Conservation (phyloP, 192 early-diverging fungal species). For the Kickxella alabastrina region DNA sequence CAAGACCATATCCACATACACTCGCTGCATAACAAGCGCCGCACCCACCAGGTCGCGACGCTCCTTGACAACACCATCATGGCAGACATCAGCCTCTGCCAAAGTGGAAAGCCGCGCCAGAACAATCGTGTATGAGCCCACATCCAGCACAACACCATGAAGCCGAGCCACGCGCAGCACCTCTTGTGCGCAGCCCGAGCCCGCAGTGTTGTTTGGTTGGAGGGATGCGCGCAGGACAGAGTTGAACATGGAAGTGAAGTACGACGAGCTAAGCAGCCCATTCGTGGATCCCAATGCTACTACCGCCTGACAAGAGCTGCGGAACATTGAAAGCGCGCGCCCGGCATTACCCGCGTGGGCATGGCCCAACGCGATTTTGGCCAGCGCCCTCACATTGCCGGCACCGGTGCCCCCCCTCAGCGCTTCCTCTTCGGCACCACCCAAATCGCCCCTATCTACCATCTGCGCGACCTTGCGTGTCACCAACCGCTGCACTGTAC, state of each 20-base stretch:
- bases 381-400: constrained; percentile 17
- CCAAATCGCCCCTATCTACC: constrained; percentile 12
- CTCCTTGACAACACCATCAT: constrained; percentile 18
- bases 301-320: constrained; percentile 2
- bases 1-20: constrained; percentile 11
- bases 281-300: neutral
- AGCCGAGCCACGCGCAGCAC: too few relatives aligned
- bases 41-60: neutral
- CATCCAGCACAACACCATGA: too few relatives aligned
- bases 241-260: constrained; percentile 14
- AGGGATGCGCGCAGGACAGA: constrained; percentile 12
- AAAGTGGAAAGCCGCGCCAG: neutral
- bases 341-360: constrained; percentile 5
- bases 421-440: constrained; percentile 12
- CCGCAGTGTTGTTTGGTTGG: neutral
- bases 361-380: constrained; percentile 24
- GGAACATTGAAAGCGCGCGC: constrained; percentile 10
- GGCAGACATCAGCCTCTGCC: neutral
- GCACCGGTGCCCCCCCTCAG: constrained; percentile 1
- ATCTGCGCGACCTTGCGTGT: constrained; percentile 9
- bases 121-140: too few relatives aligned
- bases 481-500: constrained; percentile 8
- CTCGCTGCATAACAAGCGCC: constrained; percentile 4
- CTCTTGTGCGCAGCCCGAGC: too few relatives aligned
- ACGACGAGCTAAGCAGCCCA: neutral